Conservation (phyloP, 176 grass and related monocot species). For the Carex littledalei region DNA sequence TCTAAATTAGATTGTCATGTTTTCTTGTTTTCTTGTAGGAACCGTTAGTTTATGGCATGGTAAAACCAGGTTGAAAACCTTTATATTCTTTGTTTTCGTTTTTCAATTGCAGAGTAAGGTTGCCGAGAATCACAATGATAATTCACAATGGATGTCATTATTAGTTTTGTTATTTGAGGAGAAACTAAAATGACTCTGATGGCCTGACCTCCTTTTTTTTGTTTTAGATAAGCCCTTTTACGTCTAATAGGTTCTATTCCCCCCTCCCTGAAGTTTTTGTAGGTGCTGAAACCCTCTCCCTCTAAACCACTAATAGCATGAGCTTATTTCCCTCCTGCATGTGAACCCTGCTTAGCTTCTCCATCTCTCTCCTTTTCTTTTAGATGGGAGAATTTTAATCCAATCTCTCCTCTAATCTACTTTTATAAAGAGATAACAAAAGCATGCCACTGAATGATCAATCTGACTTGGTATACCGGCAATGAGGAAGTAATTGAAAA, state of each 20-base stretch:
- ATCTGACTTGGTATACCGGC: background rate
- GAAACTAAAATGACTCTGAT: background rate
- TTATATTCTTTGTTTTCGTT: background rate
- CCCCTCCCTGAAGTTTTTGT: background rate
- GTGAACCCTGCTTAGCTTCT: background rate
- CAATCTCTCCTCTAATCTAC: background rate
- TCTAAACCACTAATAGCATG: background rate
- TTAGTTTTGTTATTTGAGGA: background rate
- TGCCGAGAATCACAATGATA: background rate
- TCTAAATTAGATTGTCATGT: background rate
- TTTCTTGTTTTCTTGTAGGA: background rate
- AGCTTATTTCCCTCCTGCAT: background rate
- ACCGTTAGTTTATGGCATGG: background rate
- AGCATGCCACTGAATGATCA: background rate
- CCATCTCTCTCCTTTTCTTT: background rate
- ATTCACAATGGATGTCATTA: background rate
- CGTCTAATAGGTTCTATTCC: background rate
- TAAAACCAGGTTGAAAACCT: background rate
- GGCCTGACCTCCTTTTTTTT: background rate
- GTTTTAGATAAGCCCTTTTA: background rate
- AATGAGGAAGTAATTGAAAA: no score
- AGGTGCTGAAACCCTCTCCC: background rate
- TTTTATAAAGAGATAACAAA: background rate
- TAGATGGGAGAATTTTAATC: background rate
- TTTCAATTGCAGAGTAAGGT: background rate